A percentile compares a stretch with the other conserved stretches of the same genome.
phyloP scores from a whole-genome alignment of 208 protist species.

The Wallacemonas sp. region DNA sequence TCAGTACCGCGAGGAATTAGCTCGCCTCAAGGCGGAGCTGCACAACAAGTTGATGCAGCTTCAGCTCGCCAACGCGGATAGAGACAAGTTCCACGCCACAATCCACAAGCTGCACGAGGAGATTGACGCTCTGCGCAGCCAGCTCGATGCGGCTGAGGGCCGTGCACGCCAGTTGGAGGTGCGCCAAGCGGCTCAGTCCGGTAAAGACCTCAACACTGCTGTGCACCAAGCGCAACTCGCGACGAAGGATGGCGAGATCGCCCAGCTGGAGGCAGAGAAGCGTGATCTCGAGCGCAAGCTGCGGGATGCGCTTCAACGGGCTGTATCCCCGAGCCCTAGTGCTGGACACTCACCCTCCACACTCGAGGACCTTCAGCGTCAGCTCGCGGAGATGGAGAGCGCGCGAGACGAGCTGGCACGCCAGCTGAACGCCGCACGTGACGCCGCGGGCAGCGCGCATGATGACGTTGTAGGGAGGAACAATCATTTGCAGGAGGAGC shows the following conservation, averaged over 20 bases:
- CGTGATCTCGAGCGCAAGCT: not conserved
- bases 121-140: constrained; percentile 23
- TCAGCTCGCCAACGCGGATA: constrained; percentile 30
- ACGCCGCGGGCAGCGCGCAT: not conserved
- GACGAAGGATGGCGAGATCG: constrained; percentile 27
- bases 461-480: constrained; percentile 3
- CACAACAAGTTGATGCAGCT: constrained; percentile 39
- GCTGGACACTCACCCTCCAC: not conserved
- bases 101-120: constrained; percentile 24
- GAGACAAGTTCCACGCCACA: constrained; percentile 21
- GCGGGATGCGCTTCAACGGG: not conserved
- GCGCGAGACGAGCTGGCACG: constrained; percentile 8
- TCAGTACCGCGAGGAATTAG: constrained; percentile 59
- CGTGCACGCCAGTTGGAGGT: constrained; percentile 19
- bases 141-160: constrained; percentile 28
- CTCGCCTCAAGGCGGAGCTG: constrained; percentile 50
- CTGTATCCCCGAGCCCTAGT: not conserved
- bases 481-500: not conserved
- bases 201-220: not conserved
- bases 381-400: not conserved
- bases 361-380: not conserved
- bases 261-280: constrained; percentile 18
- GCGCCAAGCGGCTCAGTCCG: constrained; percentile 11
- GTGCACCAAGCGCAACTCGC: constrained; percentile 26
- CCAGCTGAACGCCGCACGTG: constrained; percentile 3